Evolutionary conservation across 495 filamentous ascomycete species (phyloP).

Genomic region (Pyrenula aspistea): DNA sequence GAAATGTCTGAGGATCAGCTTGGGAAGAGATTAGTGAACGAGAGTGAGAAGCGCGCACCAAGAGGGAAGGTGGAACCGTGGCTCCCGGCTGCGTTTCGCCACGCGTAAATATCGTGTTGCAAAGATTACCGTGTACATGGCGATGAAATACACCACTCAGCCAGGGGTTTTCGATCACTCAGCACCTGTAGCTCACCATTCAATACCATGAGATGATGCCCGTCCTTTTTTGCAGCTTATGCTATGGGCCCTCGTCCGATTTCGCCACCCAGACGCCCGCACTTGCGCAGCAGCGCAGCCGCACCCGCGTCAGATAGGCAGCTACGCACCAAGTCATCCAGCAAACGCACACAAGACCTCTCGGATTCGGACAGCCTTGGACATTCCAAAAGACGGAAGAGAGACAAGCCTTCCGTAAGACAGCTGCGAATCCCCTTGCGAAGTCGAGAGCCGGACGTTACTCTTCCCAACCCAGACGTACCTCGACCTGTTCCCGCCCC

Average conservation of each 20-base stretch:
- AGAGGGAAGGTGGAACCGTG: neutral
- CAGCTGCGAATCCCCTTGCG: neutral
- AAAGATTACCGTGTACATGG: neutral
- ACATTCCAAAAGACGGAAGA: neutral
- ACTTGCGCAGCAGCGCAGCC: neutral
- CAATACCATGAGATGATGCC: neutral
- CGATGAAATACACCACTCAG: neutral
- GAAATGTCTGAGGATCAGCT: too few species aligned
- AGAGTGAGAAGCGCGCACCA: too few species aligned
- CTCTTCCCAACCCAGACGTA: neutral
- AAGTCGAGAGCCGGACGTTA: neutral
- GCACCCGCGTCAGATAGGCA: neutral
- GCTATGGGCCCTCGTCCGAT: neutral
- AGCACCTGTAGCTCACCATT: neutral
- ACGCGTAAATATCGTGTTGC: neutral
- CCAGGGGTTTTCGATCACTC: neutral
- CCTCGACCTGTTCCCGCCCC: neutral
- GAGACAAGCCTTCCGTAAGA: neutral
- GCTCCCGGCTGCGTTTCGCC: neutral
- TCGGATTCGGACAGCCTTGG: neutral
- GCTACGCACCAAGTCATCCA: neutral
- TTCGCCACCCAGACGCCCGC: neutral
- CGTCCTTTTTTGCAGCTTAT: neutral
- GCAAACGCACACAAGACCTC: neutral
- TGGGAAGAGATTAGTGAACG: too few species aligned